Base-by-base conservation (phyloP, 2,329 filamentous ascomycete species). In the Fusarium fujikuroi region DNA sequence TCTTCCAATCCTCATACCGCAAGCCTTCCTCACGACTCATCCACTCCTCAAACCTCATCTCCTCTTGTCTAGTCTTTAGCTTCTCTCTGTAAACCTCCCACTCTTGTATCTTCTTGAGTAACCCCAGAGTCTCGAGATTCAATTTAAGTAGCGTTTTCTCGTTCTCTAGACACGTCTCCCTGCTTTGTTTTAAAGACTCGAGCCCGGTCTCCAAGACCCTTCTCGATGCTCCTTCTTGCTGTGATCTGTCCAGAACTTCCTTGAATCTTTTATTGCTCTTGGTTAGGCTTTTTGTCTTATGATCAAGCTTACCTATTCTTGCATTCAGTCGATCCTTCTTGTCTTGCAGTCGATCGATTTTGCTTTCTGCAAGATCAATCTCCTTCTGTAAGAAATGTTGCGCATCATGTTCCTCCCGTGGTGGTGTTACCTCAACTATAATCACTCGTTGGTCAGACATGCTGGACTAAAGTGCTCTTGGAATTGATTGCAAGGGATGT, bases 141-240 rank as follows among this genome's bases (percentile, higher is more conserved):
- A 52, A 14, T 34, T 52, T 0, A 7, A 19, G 2, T 2, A 52
- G 16, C 16, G 7, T 12, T 19, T 52, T 15, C n/a, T 34, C 16
- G 4, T 25, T 52, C 8, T 52, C 3, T 10, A 19, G 9, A 4
- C 9, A 14, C 18, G n/a, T 52, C 5, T 34, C 10, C 30, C 19
- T 16, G 6, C 47, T 4, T 52, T 36, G 8, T 14, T 25, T 9
- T 30, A 52, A 19, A 9, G n/a, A 19, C 47, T 23, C 11, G 5
- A 52, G 4, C 2, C 47, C 30, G 9, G 5, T 32, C 9, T 19
- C 7, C 2, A 34, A 0, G 2, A 16, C 30, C 16, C 9, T 19
- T 25, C 30, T 25, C 30, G 47, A 52, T 25, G n/a, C 30, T 14
- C 47, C 9, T 15, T 52, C 8, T 10, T 34, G 43, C 18, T 19